Percentiles rank a stretch among this genome's conserved stretches.
These are phyloP conservation scores for Aspergillus sp. DNA, from an alignment of 2,329 filamentous ascomycete species.

Conservation along the genomic window DNA sequence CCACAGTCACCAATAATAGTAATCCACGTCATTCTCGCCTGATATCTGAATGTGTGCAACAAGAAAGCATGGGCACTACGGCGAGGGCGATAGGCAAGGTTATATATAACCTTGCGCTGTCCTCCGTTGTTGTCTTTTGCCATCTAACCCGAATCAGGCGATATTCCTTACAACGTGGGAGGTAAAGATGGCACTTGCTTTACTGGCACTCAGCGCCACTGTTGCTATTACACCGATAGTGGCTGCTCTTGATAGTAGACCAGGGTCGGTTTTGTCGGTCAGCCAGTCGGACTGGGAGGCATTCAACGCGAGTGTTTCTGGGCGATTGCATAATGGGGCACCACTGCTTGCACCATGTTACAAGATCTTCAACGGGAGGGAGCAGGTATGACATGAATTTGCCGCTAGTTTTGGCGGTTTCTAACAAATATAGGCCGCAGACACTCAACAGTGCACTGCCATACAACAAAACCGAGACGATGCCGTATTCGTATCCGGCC, in stretches of 20 bases:
- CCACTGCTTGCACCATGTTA: constrained; percentile 11
- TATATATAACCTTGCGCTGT: not conserved
- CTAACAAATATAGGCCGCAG: not conserved
- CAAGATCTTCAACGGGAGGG: not conserved
- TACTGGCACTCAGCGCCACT: not conserved
- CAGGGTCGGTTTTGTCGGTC: not conserved
- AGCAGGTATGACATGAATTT: not conserved
- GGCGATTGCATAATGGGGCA: constrained; percentile 3
- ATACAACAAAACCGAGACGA: constrained; percentile 1
- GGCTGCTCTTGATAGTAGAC: not conserved
- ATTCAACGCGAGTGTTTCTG: constrained; percentile 7
- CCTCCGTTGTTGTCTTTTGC: not conserved
- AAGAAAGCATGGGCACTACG: not conserved
- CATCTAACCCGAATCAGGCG: not conserved
- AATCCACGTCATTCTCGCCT: not conserved
- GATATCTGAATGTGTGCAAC: no score
- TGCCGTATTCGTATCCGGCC: not conserved
- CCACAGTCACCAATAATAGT: not conserved
- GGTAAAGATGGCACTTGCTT: not conserved
- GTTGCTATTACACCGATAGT: not conserved
- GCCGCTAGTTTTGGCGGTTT: not conserved
- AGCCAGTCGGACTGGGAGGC: constrained; percentile 4
- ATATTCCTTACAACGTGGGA: not conserved
- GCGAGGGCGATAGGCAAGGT: not conserved
- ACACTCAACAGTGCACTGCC: not conserved